These are phyloP conservation scores for Quercus variabilis DNA, from an alignment of 306 rosid genomes.

Conservation along the genomic window DNA sequence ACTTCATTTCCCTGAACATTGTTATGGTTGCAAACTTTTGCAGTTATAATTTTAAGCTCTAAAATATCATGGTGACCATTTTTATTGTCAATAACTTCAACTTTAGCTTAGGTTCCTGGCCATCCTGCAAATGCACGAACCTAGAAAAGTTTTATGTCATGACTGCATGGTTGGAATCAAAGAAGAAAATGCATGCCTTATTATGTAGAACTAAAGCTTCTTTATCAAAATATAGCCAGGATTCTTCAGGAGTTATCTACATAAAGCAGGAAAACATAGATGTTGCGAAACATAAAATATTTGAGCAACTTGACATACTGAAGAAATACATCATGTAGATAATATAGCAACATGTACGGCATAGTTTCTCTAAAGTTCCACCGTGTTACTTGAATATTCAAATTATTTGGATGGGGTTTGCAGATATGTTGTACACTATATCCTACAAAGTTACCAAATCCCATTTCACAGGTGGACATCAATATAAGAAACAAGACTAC, in stretches of 20 bases:
- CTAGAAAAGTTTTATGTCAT: conserved; percentile 57
- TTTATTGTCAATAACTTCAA: conserved; percentile 43
- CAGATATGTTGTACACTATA: background rate
- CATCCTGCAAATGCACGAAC: conserved; percentile 99
- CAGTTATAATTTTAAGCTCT: conserved; percentile 76
- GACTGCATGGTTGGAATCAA: conserved; percentile 26
- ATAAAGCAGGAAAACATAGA: conserved; percentile 19
- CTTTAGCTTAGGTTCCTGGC: conserved; percentile 89
- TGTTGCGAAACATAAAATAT: background rate
- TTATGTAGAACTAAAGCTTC: conserved; percentile 75
- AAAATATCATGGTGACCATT: conserved; percentile 42
- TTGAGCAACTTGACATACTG: background rate
- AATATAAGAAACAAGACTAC: background rate
- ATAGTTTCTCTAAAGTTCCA: background rate
- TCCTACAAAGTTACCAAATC: background rate
- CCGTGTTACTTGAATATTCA: background rate
- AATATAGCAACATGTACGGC: background rate
- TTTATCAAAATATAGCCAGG: conserved; percentile 73
- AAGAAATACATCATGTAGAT: background rate
- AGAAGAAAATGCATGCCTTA: conserved; percentile 51
- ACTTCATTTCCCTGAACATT: conserved; percentile 37
- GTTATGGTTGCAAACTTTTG: conserved; percentile 45
- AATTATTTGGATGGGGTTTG: background rate
- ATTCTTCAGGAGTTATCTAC: conserved; percentile 78
- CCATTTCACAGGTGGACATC: background rate